Evolutionary conservation across 2,329 filamentous ascomycete species (phyloP).

Genomic region (Clonostachys rosea): DNA sequence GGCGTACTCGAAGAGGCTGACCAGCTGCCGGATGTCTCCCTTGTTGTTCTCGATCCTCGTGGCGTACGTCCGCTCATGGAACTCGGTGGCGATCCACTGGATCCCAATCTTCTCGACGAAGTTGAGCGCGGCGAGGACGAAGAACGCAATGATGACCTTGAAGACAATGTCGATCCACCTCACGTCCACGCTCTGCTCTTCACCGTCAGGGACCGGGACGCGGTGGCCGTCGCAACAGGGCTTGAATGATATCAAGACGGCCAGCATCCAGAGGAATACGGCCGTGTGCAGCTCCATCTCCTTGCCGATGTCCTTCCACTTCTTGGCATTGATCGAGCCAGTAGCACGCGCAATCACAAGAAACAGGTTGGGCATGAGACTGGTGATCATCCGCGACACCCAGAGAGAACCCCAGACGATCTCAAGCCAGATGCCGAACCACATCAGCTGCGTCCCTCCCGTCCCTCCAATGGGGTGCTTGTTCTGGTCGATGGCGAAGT

Average conservation of each 20-base stretch:
- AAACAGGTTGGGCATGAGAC: constrained; percentile 42
- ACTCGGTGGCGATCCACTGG: constrained; percentile 89
- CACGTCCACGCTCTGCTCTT: constrained; percentile 40
- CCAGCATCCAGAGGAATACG: constrained; percentile 88
- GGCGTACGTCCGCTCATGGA: constrained; percentile 86
- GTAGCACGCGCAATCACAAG: constrained; percentile 62
- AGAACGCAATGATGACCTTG: constrained; percentile 82
- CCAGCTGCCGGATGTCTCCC: constrained; percentile 67
- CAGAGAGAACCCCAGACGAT: constrained; percentile 90
- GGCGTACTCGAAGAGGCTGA: constrained; percentile 61
- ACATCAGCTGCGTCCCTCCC: constrained; percentile 74
- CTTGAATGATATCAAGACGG: constrained; percentile 78
- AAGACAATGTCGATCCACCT: constrained; percentile 75
- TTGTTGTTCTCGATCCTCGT: constrained; percentile 91
- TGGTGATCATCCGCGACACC: constrained; percentile 58
- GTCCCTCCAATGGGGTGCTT: constrained; percentile 51
- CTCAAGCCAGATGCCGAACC: constrained; percentile 95
- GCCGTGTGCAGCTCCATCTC: constrained; percentile 82
- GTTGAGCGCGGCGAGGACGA: constrained; percentile 76
- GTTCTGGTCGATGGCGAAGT: constrained; percentile 27
- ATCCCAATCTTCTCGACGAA: constrained; percentile 90
- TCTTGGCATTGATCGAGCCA: constrained; percentile 80
- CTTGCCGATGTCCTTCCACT: constrained; percentile 86
- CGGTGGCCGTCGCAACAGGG: constrained; percentile 69
- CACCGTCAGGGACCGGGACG: constrained; percentile 17